Conservation (phyloP, 2,329 filamentous ascomycete species). For the Alternaria longipes region DNA sequence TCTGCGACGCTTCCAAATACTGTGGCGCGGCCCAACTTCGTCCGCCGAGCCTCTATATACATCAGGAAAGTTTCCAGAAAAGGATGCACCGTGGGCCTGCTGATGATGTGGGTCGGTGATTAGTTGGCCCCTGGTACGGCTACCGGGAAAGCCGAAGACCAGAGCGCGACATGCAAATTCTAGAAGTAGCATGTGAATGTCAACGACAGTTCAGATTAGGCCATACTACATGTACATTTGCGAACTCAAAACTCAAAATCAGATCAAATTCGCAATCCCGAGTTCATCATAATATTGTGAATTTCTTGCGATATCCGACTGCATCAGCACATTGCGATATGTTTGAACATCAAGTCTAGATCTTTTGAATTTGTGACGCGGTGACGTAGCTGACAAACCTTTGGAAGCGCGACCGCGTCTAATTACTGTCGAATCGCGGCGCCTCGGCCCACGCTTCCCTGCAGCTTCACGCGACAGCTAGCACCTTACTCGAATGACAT, state of each 20-base stretch:
- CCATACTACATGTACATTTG: constrained; percentile 11
- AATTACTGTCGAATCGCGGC: constrained; percentile 7
- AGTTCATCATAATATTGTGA: background rate
- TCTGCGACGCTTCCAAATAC: constrained; percentile 18
- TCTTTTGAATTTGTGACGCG: constrained; percentile 11
- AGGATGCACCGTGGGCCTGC: constrained; percentile 6
- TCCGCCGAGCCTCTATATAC: constrained; percentile 22
- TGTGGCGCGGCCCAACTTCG: constrained; percentile 26
- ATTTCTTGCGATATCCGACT: background rate
- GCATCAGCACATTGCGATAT: background rate
- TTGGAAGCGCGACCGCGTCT: constrained; percentile 14
- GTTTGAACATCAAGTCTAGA: constrained; percentile 21
- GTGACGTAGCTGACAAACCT: constrained; percentile 23
- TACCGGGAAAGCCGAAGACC: constrained; percentile 6
- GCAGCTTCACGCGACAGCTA: constrained; percentile 16
- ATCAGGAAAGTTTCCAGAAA: constrained; percentile 8
- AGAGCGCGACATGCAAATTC: constrained; percentile 7
- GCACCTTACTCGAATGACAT: constrained; percentile 13
- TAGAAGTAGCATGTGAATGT: constrained; percentile 1
- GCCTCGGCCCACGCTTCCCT: constrained; percentile 20
- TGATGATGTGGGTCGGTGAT: constrained; percentile 11
- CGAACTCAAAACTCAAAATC: background rate
- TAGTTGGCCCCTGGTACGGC: background rate
- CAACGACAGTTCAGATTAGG: background rate
- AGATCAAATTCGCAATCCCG: background rate